A percentile compares a stretch with the other conserved stretches of the same genome.
These are phyloP conservation scores for Phylloporus arenicola DNA, from an alignment of 768 basidiomycete species.

Conservation along the genomic window DNA sequence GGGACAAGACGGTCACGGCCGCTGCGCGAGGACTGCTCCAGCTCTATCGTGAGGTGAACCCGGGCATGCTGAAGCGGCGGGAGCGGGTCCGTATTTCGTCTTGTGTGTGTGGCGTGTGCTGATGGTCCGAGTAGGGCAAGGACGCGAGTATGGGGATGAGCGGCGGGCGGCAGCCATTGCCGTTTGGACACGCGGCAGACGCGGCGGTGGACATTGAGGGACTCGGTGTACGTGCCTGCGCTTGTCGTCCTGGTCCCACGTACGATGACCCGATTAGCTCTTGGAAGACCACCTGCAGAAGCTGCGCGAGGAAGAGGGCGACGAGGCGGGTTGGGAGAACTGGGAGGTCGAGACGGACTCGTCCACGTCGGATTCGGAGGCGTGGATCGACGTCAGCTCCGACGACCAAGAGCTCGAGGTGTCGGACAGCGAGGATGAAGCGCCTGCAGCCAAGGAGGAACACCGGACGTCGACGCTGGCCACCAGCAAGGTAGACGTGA, in stretches of 20 bases:
- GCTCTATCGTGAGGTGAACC: conserved; percentile 94
- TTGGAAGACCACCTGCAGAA: conserved; percentile 81
- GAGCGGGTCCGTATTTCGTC: conserved; percentile 57
- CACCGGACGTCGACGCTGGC: conserved; percentile 61
- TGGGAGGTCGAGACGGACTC: conserved; percentile 85
- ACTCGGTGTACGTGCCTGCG: conserved; percentile 55
- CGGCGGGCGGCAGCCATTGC: conserved; percentile 59
- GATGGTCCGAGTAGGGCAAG: conserved; percentile 60
- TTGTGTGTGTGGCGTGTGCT: neutral
- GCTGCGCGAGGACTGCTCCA: conserved; percentile 83
- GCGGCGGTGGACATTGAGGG: conserved; percentile 87
- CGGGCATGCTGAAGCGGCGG: conserved; percentile 80
- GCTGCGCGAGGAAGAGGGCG: conserved; percentile 64
- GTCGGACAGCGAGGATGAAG: conserved; percentile 82
- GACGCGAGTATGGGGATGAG: conserved; percentile 74
- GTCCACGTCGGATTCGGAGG: conserved; percentile 52
- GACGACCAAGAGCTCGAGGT: conserved; percentile 67
- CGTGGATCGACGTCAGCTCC: conserved; percentile 77
- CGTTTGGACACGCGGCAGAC: conserved; percentile 75
- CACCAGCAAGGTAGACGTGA: conserved; percentile 63
- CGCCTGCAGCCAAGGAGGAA: conserved; percentile 10
- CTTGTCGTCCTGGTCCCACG: neutral
- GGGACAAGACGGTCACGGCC: conserved; percentile 89
- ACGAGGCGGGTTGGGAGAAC: conserved; percentile 72
- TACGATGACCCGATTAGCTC: conserved; percentile 43